Base-by-base conservation (phyloP, 768 basidiomycete genomes). In the Hericium erinaceus region DNA sequence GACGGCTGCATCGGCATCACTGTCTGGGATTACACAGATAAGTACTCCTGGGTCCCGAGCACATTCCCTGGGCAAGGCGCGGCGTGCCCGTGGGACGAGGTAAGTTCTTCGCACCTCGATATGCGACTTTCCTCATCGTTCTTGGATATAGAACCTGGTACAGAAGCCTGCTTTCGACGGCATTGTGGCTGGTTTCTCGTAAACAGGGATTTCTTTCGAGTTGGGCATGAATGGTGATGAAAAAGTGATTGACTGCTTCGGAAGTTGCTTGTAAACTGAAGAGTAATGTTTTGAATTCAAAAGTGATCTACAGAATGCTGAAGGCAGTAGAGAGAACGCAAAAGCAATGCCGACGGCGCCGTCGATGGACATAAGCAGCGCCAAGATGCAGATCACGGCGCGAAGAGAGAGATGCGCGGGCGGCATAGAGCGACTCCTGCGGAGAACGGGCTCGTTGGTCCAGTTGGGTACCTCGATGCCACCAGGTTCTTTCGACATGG, bases 161-260 rank as follows among this genome's bases (percentile, higher is more conserved):
- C 68, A 65, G 55, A 78, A 79, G 61, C 77, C 78, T 10, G 77
- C 77, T 1, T 78, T 74, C 58, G 71, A 74, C 60, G 77, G 77
- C 15, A 77, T 79, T 60, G 68, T 75, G 12, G 72, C 69, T 70
- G 64, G 61, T 12, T 58, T 64, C 40, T 51, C 26, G 50, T 28
- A 51, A 51, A 51, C 7, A 33, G 33, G 33, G 33, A 33, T 8
- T 33, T 8, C 33, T 33, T 33, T 33, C 33, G 7, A 33, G 33
- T 33, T 33, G 33, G 33, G 9, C 16, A 18, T 51, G 24, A 51
- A 12, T 3, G 16, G 16, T 24, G 9, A 51, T 51, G 49, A 24
- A 51, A 51, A 51, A 51, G 22, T 11, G 10, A 6, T 51, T 51
- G 1, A 26, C 15, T 18, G 49, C 3, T 33, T 51, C 16, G 18